Percentiles rank a stretch among this genome's conserved stretches.
These are phyloP conservation scores for Ganoderma resinaceum DNA, from an alignment of 1,284 basidiomycete genomes.

Conservation along the genomic window DNA sequence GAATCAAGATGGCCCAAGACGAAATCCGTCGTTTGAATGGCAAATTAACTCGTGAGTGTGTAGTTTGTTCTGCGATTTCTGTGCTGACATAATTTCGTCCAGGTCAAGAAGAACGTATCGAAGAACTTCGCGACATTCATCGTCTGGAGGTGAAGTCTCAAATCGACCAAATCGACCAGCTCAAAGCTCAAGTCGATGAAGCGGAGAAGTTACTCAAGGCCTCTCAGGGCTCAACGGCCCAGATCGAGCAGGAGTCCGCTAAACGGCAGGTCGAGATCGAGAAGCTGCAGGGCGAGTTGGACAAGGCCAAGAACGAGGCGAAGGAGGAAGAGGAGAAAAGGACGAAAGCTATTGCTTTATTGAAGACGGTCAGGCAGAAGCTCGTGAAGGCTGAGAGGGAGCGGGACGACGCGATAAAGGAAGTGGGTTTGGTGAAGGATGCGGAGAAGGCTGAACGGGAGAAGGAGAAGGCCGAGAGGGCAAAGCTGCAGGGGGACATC, in stretches of 20 bases:
- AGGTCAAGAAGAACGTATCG: conserved; percentile 87
- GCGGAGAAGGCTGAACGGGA: conserved; percentile 67
- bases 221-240: conserved; percentile 53
- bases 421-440: conserved; percentile 58
- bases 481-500: conserved; percentile 63
- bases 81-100: not conserved
- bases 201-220: conserved; percentile 71
- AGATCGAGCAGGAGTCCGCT: conserved; percentile 53
- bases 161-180: conserved; percentile 72
- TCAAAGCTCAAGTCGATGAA: conserved; percentile 74
- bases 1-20: conserved; percentile 64
- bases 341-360: conserved; percentile 86
- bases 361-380: conserved; percentile 94
- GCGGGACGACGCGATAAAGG: conserved; percentile 77
- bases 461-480: conserved; percentile 68
- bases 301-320: conserved; percentile 63
- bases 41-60: conserved; percentile 71
- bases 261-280: conserved; percentile 62
- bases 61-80: not conserved
- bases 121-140: conserved; percentile 86
- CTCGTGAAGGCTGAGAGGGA: conserved; percentile 93
- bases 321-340: conserved; percentile 97
- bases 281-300: conserved; percentile 65
- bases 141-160: conserved; percentile 80
- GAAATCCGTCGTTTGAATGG: conserved; percentile 78